These are phyloP conservation scores for Chrysanthemum makinoi DNA, from an alignment of 129 eudicot genomes.

Conservation along the genomic window DNA sequence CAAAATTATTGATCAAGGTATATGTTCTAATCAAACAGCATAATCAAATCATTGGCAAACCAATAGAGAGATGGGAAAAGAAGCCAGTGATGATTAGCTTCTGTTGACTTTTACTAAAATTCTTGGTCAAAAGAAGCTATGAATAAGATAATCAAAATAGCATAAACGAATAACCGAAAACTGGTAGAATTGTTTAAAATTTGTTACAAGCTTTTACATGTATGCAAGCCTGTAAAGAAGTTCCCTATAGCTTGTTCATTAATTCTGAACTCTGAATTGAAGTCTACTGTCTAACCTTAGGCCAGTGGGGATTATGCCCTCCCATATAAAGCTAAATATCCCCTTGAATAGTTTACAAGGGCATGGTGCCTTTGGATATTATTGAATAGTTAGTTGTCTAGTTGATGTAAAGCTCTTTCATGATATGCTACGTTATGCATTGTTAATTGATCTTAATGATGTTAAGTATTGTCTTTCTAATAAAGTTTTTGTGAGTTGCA, in stretches of 20 bases:
- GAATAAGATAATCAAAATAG: not conserved
- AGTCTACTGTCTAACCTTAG: slow-evolving; percentile 21
- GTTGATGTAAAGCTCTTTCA: slow-evolving; percentile 29
- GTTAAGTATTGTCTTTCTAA: slow-evolving; percentile 17
- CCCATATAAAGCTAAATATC: slow-evolving; percentile 35
- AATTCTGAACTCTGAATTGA: slow-evolving; percentile 13
- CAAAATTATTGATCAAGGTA: slow-evolving; percentile 21
- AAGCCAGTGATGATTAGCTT: slow-evolving; percentile 20
- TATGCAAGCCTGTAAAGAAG: slow-evolving; percentile 39
- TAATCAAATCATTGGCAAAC: slow-evolving; percentile 29
- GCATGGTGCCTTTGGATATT: slow-evolving; percentile 28
- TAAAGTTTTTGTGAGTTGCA: slow-evolving; percentile 17
- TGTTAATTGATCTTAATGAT: slow-evolving; percentile 17
- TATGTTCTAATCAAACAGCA: slow-evolving; percentile 29
- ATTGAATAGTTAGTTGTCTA: slow-evolving; percentile 24
- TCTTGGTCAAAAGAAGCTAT: slow-evolving; percentile 10
- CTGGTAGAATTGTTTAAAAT: slow-evolving; percentile 12
- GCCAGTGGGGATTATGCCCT: slow-evolving; percentile 46
- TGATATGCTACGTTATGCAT: slow-evolving; percentile 18
- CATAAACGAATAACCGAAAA: slow-evolving; percentile 12
- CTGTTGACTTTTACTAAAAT: slow-evolving; percentile 23
- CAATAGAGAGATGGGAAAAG: not conserved
- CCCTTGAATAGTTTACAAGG: slow-evolving; percentile 31
- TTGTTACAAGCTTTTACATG: slow-evolving; percentile 16
- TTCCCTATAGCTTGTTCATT: slow-evolving; percentile 25